Base-by-base conservation (phyloP, 495 filamentous ascomycete species). In the Thermothielavioides terrestris region DNA sequence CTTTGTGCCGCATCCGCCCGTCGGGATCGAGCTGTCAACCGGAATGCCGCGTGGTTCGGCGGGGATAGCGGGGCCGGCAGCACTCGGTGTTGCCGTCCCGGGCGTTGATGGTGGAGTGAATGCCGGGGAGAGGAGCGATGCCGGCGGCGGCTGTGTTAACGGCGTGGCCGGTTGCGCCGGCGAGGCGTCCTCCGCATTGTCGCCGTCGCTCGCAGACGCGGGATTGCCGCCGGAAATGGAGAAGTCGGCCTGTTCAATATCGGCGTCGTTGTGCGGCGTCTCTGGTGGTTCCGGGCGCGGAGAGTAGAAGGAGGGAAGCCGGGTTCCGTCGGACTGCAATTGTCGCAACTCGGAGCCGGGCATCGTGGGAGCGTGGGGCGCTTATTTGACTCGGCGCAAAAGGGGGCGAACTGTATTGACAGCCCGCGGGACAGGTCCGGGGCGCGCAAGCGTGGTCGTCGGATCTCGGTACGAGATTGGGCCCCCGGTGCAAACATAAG, bases 51-150 rank as follows among this genome's bases (percentile, higher is more conserved):
- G 69, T 1, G 76, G 70, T 18, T 71, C 71, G 0, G 46, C 38
- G 27, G 58, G 9, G 15, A 40, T 53, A 7, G 51, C 54, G 34
- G 58, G 15, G 17, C 30, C 53, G 11, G 51, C 54, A 42, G 47
- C 52, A 15, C 66, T 61, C 14, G 78, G 73, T 6, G 77, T 80
- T 35, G 78, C 67, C 42, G 76, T 78, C 4, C 82, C 81, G 1
- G 85, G 85, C 1, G 86, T 87, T 4, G 79, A 79, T n/a, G 86
- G 86, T 6, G 87, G 87, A 18, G 87, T 90, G 65, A 90, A 88
- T 37, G 81, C 80, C 0, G 88, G 87, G 35, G 82, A 86, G 21
- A 92, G 68, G 26, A 88, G 72, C 7, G 69, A 73, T 4, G 65
- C 59, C 2, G 71, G 71, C 6, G 67, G 69, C 1, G 59, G 60